Base-by-base conservation (phyloP, 139 green algal genomes). In the Coelastrella sp. region DNA sequence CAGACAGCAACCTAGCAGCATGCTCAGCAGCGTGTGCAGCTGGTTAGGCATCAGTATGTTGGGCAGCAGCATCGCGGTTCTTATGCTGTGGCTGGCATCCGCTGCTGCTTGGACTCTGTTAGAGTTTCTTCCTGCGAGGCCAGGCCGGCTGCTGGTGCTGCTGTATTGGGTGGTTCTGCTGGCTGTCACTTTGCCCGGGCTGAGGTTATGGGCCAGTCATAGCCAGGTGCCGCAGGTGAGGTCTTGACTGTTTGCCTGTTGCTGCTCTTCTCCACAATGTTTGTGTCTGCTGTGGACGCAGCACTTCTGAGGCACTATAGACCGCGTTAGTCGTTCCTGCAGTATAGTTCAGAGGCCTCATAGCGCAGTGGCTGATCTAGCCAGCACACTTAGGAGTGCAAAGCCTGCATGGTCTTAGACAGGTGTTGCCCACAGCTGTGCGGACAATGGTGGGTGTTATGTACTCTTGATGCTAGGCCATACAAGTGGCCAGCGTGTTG, bases 121-220 rank as follows among this genome's bases (percentile, higher is more conserved):
- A 5, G 71, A 59, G 13, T 93, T 95, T 64, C 64, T 95, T 57
- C 82, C 90, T 8, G 92, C 85, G 2, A 86, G 76, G 16, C 20
- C 32, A 11, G 58, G 78, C 0, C 86, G 95, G 6, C 71, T 94
- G 64, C 68, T 76, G 11, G 68, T 96, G 32, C 84, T 96, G 78
- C 80, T 32, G 6, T 96, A 95, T 89, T 97, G 96, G 95, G 89
- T 86, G 5, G 90, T 16, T 2, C 76, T 94, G n/a, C 80, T 97
- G 59, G 94, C 71, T 2, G 77, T 66, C 0, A 76, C 89, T 6
- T 92, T 97, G 78, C 95, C 96, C 3, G 58, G 82, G 57, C 95
- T 97, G 7, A 88, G 61, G 19, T 23, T 11, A 73, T 78, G 47
- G 23, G 56, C 80, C 4, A 71, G 19, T 58, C 58, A 71, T 23